Evolutionary conservation across 2,329 filamentous ascomycete genomes (phyloP).

Genomic region (Alternaria consortialis): DNA sequence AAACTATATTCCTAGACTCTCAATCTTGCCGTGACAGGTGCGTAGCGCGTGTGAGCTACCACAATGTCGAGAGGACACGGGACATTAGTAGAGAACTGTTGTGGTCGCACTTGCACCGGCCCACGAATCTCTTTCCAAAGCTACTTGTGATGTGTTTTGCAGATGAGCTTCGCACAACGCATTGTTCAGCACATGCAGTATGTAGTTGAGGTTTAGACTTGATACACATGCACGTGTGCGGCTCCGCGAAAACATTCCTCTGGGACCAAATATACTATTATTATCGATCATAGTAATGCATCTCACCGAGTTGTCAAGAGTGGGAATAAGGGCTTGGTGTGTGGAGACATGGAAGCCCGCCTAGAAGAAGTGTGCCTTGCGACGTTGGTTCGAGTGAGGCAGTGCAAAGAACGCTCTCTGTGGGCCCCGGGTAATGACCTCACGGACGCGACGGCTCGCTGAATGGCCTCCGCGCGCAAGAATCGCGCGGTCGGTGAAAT

Average conservation of each 20-base stretch:
- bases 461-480: conserved; percentile 18
- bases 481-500: conserved; percentile 7
- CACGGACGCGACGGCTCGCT: conserved; percentile 17
- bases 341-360: conserved; percentile 32
- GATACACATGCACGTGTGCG: conserved; percentile 6
- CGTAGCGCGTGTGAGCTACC: background rate
- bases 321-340: conserved; percentile 17
- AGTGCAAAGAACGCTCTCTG: conserved; percentile 26
- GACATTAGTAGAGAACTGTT: background rate
- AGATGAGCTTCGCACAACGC: background rate
- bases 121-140: background rate
- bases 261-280: conserved; percentile 22
- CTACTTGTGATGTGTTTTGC: background rate
- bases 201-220: background rate
- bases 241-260: conserved; percentile 2
- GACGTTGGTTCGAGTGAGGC: conserved; percentile 27
- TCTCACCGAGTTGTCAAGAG: conserved; percentile 14
- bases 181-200: conserved; percentile 7
- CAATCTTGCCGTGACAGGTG: background rate
- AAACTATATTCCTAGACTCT: background rate
- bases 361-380: conserved; percentile 37
- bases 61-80: background rate
- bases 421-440: conserved; percentile 20
- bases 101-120: background rate
- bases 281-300: conserved; percentile 15